Percentiles rank a stretch among this genome's conserved stretches.
Evolutionary conservation across 164 flowering plant genomes (phyloP).

Genomic region (Kingdonia uniflora): DNA sequence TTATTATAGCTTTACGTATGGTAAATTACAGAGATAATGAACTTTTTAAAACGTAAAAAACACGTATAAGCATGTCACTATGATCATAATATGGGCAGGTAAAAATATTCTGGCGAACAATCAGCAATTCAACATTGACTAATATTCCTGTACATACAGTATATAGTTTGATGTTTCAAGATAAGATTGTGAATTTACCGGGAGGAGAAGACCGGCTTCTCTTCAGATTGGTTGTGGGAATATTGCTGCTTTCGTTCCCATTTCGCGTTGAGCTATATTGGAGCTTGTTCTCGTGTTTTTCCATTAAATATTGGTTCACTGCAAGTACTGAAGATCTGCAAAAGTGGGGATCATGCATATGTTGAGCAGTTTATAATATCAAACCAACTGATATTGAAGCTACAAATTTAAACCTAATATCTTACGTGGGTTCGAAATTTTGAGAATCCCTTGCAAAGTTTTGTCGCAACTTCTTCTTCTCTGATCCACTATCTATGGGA

Average conservation of each 20-base stretch:
- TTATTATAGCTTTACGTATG: too few species aligned
- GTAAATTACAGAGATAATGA: too few species aligned
- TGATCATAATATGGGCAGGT: too few species aligned
- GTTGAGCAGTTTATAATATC: not conserved
- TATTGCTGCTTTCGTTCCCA: conserved; percentile 32
- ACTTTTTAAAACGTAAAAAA: too few species aligned
- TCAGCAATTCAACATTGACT: not conserved
- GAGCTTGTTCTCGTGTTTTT: conserved; percentile 32
- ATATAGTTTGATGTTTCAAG: conserved; percentile 21
- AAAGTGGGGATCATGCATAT: not conserved
- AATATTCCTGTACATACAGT: not conserved
- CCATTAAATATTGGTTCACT: conserved; percentile 25
- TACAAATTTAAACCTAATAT: not conserved
- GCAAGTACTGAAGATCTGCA: conserved; percentile 34
- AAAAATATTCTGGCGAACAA: too few species aligned
- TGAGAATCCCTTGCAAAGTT: conserved; percentile 41
- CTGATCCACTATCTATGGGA: conserved; percentile 13
- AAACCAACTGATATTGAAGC: not conserved
- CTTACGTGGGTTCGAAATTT: conserved; percentile 48
- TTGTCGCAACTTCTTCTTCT: conserved; percentile 29
- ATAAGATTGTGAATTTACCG: conserved; percentile 40
- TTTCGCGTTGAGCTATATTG: conserved; percentile 18
- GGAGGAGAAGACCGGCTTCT: conserved; percentile 67
- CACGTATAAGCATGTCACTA: too few species aligned
- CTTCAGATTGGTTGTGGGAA: conserved; percentile 34